Evolutionary conservation across 495 filamentous ascomycete genomes (phyloP).

Genomic region (Bathelium albidoporum): DNA sequence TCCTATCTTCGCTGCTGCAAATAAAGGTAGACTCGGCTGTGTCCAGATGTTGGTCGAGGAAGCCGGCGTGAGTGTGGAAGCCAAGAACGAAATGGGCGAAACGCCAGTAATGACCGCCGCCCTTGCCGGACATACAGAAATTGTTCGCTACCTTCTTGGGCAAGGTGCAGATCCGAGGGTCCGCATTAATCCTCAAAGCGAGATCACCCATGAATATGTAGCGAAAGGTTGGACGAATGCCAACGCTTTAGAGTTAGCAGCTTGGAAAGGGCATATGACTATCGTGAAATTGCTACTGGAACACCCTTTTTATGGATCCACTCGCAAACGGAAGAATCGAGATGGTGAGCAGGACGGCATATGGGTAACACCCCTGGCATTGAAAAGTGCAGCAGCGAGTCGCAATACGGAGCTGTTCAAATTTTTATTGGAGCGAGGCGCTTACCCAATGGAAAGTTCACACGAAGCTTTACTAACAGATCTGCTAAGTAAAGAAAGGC

Average conservation of each 20-base stretch:
- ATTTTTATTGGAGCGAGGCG: background rate
- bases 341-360: background rate
- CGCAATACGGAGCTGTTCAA: background rate
- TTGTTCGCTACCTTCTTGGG: background rate
- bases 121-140: background rate
- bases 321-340: background rate
- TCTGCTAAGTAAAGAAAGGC: background rate
- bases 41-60: background rate
- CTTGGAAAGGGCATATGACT: background rate
- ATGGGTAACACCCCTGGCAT: background rate
- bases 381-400: background rate
- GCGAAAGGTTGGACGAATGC: background rate
- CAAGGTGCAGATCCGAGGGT: background rate
- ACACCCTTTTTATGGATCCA: background rate
- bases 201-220: background rate
- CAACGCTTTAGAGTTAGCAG: background rate
- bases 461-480: background rate
- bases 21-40: background rate
- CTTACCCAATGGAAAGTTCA: background rate
- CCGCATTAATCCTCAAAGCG: background rate
- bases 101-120: background rate
- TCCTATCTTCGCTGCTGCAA: background rate
- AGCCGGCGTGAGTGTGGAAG: background rate
- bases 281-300: background rate
- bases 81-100: background rate